Evolutionary conservation across 306 rosid genomes (phyloP), one percentile per base, ranked within the genome.

Genomic region (Pyrus bretschneideri): DNA sequence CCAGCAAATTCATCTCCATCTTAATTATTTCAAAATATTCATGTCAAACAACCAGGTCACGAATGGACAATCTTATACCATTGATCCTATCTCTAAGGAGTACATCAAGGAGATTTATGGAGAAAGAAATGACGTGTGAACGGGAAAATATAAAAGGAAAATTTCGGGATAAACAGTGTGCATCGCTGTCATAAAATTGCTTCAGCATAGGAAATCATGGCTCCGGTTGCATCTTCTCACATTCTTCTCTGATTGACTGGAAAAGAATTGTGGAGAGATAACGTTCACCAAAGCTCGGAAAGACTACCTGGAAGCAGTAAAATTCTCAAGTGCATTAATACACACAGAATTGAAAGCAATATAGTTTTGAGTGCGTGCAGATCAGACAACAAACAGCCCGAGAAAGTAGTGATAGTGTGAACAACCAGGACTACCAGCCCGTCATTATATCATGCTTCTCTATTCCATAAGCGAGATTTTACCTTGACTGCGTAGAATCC

Each of bases 221-320:
- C 91, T 89, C 97, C 0, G 97, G 97, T 81, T 88, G 91, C 99
- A 96, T 92, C 59, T 88, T 86, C 88, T 92, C 99, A 40, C 96
- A 87, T 85, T 95, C 98, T 89, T 95, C 99, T 55, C 97, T 86
- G 70, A 96, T 91, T 11, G 96, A 86, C 84, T 96, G 87, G 87
- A 96, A 96, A 73, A 96, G 98, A 76, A 87, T 65, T 1, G 97
- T 55, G 63, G 98, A 91, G 49, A 96, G 80, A 64, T 95, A 95
- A 68, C 97, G 88, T 80, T 96, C 99, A 5, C 99, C 98, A 71
- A 89, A 92, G 86, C 99, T 91, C 7, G 98, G 87, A 84, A 90
- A 87, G 57, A 96, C 88, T 54, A 89, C 96, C 99, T 92, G 90
- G 81, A 83, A 87, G 61, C 23, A 79, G 69, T 19, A 17, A 52